A percentile compares a stretch with the other conserved stretches of the same genome.
These are phyloP conservation scores for Termitomyces sp. DNA, from an alignment of 768 basidiomycete genomes.

Conservation along the genomic window DNA sequence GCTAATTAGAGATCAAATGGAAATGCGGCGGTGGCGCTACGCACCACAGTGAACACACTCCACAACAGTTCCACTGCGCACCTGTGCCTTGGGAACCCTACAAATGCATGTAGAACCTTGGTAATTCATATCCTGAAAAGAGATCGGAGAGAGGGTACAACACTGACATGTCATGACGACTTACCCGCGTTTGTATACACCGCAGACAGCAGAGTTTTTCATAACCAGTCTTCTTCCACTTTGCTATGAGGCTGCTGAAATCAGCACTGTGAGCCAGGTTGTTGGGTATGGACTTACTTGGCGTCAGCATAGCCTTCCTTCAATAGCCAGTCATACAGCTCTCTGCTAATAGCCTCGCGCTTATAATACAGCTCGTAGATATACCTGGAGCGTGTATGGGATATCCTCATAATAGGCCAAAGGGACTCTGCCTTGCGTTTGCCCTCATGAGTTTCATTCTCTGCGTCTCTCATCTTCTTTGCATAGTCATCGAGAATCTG, in stretches of 20 bases:
- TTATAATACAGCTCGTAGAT: constrained; percentile 99
- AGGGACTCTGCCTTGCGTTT: constrained; percentile 91
- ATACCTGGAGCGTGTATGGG: constrained; percentile 92
- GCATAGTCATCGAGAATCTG: constrained; percentile 97
- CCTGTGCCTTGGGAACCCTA: constrained; percentile 91
- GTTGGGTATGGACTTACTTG: constrained; percentile 58
- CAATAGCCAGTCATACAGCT: constrained; percentile 95
- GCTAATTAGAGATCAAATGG: constrained; percentile 9
- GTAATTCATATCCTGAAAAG: constrained; percentile 92
- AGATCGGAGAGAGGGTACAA: neutral
- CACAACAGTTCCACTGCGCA: constrained; percentile 85
- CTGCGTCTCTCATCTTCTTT: constrained; percentile 98
- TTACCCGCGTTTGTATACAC: constrained; percentile 90
- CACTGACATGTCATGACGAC: constrained; percentile 14
- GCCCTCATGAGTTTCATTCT: constrained; percentile 98
- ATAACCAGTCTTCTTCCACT: constrained; percentile 99
- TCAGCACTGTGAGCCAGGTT: neutral
- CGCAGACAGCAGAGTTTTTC: constrained; percentile 97
- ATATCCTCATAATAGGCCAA: constrained; percentile 98
- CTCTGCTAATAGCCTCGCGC: constrained; percentile 88
- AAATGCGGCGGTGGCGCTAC: constrained; percentile 24
- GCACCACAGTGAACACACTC: constrained; percentile 96
- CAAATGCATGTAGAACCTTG: constrained; percentile 98
- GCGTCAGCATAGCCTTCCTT: constrained; percentile 97
- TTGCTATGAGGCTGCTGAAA: constrained; percentile 78